Evolutionary conservation across 441 rosid genomes (phyloP), one percentile per base, ranked within the genome.

Genomic region (Euphorbia corollata): DNA sequence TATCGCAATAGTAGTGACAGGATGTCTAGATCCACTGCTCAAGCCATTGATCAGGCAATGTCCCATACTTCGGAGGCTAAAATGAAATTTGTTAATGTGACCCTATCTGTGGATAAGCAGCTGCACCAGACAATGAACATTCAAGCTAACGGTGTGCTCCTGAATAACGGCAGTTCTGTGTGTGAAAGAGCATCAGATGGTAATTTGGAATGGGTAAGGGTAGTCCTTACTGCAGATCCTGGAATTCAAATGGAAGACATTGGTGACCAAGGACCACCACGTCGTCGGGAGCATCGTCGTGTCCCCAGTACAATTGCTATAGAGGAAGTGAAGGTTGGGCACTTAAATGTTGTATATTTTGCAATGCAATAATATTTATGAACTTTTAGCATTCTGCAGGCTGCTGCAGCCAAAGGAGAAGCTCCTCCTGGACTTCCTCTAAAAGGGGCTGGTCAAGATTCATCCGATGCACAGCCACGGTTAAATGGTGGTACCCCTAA

Each of bases 381-480:
- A n/a, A 68, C 68, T 38, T 47, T 63, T 65, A 43, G 13, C 71
- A 66, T 62, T 73, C 41, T 78, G 81, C 83, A 95, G 99, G 98
- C 96, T 77, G 97, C 98, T 70, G 97, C 98, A 47, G 99, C 97
- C 23, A 95, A 95, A 84, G 98, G 99, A 75, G 99, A 95, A 86
- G 93, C 98, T 63, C 99, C 97, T 79, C 96, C 88, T 45, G 99
- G 99, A 68, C 95, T 95, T 67, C 99, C 98, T 82, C 78, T 92
- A 60, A 95, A 92, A 80, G 96, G 98, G 67, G 98, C 95, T 69
- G 98, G 97, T 73, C 98, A 90, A 82, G 95, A 91, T 81, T 88
- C 98, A 67, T 87, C 98, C 60, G 98, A 94, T 77, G 84, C 89
- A 71, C 87, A 84, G 59, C 88, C 89, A 30, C 81, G 81, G 88